These are phyloP conservation scores for Ganoderma leucocontextum DNA, from an alignment of 1,284 basidiomycete species.

Conservation along the genomic window DNA sequence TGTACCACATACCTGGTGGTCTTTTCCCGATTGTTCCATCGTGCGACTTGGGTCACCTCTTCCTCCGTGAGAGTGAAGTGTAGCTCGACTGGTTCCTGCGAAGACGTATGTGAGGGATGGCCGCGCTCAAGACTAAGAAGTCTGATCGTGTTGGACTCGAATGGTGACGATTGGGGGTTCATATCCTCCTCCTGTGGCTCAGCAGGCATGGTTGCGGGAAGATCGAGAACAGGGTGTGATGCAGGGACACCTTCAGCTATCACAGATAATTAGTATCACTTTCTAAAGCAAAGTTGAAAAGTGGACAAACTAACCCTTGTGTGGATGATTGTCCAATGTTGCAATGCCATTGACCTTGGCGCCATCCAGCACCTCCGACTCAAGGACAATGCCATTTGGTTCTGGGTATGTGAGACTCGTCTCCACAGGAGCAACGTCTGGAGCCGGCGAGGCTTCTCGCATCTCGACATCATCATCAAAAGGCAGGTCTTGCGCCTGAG, in stretches of 20 bases:
- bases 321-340: background rate
- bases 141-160: conserved; percentile 12
- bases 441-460: background rate
- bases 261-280: background rate
- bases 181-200: background rate
- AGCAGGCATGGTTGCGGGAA: background rate
- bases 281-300: background rate
- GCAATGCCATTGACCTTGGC: background rate
- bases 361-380: background rate
- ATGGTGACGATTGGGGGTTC: conserved; percentile 14
- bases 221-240: background rate
- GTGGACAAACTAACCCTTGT: background rate
- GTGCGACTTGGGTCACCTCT: conserved; percentile 20
- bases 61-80: conserved; percentile 26
- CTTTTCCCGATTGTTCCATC: conserved; percentile 22
- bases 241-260: background rate
- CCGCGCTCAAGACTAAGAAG: conserved; percentile 23
- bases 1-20: conserved; percentile 12
- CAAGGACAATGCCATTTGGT: background rate
- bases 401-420: background rate
- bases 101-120: conserved; percentile 19
- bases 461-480: conserved; percentile 8
- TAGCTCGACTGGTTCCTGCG: conserved; percentile 15
- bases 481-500: background rate
- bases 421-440: background rate